Evolutionary conservation across 768 basidiomycete species (phyloP).

Genomic region (Trametes cinnabarina): DNA sequence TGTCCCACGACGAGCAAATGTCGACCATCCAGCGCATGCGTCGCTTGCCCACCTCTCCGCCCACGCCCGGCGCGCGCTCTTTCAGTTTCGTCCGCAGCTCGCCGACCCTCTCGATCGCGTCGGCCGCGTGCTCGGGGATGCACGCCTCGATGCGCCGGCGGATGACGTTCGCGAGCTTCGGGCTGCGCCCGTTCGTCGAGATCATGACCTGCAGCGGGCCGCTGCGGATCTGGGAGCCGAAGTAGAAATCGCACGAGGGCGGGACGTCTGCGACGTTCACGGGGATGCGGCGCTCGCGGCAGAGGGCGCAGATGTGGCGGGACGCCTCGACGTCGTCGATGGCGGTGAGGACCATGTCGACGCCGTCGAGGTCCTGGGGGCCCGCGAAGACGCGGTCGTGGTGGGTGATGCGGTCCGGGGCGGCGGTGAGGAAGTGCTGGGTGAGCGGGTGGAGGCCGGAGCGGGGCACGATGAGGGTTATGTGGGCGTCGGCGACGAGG

Average conservation of each 20-base stretch:
- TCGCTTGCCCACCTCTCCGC: constrained; percentile 69
- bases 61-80: constrained; percentile 78
- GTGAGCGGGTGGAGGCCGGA: constrained; percentile 64
- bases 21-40: constrained; percentile 93
- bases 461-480: constrained; percentile 75
- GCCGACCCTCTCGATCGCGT: constrained; percentile 80
- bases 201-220: constrained; percentile 96
- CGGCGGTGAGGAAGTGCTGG: constrained; percentile 47
- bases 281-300: constrained; percentile 68
- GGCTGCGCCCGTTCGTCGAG: constrained; percentile 91
- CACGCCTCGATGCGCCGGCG: constrained; percentile 61
- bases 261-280: constrained; percentile 98
- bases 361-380: constrained; percentile 61
- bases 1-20: constrained; percentile 80
- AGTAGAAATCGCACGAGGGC: constrained; percentile 95
- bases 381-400: constrained; percentile 66
- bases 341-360: constrained; percentile 91
- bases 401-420: constrained; percentile 60
- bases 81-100: constrained; percentile 68
- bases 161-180: constrained; percentile 85
- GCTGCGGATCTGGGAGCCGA: constrained; percentile 87
- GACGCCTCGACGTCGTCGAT: constrained; percentile 79
- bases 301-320: constrained; percentile 66
- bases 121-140: constrained; percentile 72
- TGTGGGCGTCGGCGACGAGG: constrained; percentile 72